Percentiles rank a stretch among this genome's conserved stretches.
phyloP scores from a whole-genome alignment of 169 alveolate species.

The Plasmodium inui region DNA sequence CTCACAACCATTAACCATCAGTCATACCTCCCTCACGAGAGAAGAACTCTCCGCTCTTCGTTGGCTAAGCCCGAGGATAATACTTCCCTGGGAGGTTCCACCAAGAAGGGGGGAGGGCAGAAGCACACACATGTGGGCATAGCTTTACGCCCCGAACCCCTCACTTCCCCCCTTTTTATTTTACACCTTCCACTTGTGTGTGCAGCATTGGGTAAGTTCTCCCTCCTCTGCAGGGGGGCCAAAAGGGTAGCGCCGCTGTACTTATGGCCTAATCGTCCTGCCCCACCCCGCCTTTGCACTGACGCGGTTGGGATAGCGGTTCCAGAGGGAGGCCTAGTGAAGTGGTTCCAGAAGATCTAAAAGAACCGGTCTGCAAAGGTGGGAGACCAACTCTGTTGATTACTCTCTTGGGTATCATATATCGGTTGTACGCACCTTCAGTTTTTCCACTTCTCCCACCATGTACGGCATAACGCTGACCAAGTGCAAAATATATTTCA shows the following conservation, averaged over 20 bases:
- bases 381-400: neutral
- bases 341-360: neutral
- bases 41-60: neutral
- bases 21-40: neutral
- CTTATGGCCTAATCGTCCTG: neutral
- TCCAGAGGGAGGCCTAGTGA: no score
- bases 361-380: neutral
- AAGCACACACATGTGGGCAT: neutral
- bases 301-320: neutral
- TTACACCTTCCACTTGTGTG: neutral
- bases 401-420: neutral
- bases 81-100: neutral
- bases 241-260: neutral
- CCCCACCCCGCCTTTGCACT: neutral
- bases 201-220: neutral
- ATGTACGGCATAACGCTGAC: constrained; percentile 71
- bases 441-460: neutral
- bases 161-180: neutral
- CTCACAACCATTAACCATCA: neutral
- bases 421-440: neutral
- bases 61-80: neutral
- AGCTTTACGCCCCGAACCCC: neutral
- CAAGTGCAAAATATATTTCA: constrained; percentile 59
- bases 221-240: neutral
- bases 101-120: neutral